These are phyloP conservation scores for Botrytis tulipae DNA, from an alignment of 2,329 filamentous ascomycete species.

Conservation along the genomic window DNA sequence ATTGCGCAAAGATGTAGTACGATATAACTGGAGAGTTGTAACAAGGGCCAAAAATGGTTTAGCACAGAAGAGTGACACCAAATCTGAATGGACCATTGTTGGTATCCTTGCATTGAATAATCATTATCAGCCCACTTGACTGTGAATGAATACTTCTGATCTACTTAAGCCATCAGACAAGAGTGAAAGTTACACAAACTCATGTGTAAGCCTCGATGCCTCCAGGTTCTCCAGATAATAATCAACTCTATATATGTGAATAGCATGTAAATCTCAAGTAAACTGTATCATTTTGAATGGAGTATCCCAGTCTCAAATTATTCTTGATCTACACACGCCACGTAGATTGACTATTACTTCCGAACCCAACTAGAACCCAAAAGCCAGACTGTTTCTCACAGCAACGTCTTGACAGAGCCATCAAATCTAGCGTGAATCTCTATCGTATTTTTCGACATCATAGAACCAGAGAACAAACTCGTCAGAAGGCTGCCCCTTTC, in stretches of 20 bases:
- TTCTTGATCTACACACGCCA: background rate
- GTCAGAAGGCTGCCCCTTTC: background rate
- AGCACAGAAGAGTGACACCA: background rate
- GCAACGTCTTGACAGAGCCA: background rate
- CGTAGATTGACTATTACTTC: background rate
- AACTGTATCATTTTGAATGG: background rate
- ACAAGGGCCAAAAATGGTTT: background rate
- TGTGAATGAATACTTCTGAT: slow-evolving; percentile 1
- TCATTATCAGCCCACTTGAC: background rate
- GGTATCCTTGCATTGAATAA: background rate
- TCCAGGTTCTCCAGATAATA: background rate
- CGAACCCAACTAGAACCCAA: background rate
- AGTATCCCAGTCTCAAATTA: background rate
- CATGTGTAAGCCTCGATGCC: no score
- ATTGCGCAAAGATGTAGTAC: background rate
- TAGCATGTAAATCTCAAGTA: background rate
- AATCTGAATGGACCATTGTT: background rate
- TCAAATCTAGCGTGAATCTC: background rate
- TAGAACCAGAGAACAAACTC: slow-evolving; percentile 3
- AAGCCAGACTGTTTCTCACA: background rate
- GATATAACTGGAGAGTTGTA: background rate
- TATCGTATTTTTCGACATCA: background rate
- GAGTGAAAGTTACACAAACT: background rate
- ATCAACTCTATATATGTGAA: background rate
- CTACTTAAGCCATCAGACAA: background rate